Evolutionary conservation across 345 rosid genomes (phyloP).

Genomic region (Chamaenerion angustifolium): DNA sequence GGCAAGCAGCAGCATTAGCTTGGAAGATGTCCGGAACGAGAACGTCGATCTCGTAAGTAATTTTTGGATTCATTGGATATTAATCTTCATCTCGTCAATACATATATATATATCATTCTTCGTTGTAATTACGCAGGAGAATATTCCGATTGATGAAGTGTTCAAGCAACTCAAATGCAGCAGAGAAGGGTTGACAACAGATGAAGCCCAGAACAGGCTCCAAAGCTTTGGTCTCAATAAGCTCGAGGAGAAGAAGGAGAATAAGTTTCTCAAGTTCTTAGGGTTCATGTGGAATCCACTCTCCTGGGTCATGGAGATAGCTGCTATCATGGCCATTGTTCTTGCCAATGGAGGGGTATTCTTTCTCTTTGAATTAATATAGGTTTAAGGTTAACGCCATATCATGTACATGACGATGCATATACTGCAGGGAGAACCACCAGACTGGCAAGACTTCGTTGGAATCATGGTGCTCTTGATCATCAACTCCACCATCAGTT

Average conservation of each 20-base stretch:
- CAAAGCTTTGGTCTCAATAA: constrained; percentile 77
- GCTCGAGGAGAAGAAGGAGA: constrained; percentile 85
- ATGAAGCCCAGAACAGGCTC: constrained; percentile 70
- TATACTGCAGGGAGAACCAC: constrained; percentile 74
- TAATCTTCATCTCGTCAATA: neutral
- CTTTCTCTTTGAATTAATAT: too few species aligned
- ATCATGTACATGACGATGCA: too few species aligned
- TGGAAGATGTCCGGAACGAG: too few species aligned
- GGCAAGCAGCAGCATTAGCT: too few species aligned
- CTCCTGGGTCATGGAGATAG: constrained; percentile 87
- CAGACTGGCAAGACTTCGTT: constrained; percentile 80
- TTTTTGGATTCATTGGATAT: too few species aligned
- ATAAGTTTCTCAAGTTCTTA: constrained; percentile 54
- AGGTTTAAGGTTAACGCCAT: too few species aligned
- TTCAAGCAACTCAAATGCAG: constrained; percentile 72
- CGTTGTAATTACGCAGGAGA: constrained; percentile 29
- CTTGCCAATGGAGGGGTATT: constrained; percentile 79
- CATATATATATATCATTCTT: too few species aligned
- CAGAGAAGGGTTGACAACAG: constrained; percentile 50
- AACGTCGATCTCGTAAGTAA: too few species aligned
- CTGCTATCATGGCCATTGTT: constrained; percentile 79
- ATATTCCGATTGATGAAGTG: constrained; percentile 78
- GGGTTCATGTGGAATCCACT: constrained; percentile 96
- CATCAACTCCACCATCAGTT: constrained; percentile 71
- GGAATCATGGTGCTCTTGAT: constrained; percentile 58